phyloP scores from a whole-genome alignment of 805 yeast species.

The Yamadazyma olivae region DNA sequence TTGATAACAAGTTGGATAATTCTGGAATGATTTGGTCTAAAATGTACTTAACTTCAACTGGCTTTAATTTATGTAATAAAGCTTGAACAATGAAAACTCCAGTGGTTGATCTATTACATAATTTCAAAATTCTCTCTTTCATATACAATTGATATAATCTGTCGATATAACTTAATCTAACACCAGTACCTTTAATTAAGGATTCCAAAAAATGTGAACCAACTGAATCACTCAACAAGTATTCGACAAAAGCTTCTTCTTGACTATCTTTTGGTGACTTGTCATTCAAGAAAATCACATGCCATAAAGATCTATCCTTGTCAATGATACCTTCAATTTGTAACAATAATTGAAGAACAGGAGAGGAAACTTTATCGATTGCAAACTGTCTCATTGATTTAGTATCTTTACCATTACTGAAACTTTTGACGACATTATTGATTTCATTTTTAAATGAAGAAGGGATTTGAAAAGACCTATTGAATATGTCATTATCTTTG shows the following conservation, averaged over 20 bases:
- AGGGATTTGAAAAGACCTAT: slow-evolving; percentile 67
- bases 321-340: slow-evolving; percentile 81
- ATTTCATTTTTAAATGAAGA: slow-evolving; percentile 61
- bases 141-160: slow-evolving; percentile 70
- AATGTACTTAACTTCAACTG: slow-evolving; percentile 58
- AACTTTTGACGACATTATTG: slow-evolving; percentile 42
- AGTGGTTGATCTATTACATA: slow-evolving; percentile 78
- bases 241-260: slow-evolving; percentile 81
- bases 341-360: slow-evolving; percentile 75
- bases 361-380: slow-evolving; percentile 79
- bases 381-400: slow-evolving; percentile 64
- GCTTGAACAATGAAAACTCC: slow-evolving; percentile 80
- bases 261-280: slow-evolving; percentile 50
- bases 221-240: slow-evolving; percentile 79
- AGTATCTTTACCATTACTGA: slow-evolving; percentile 35
- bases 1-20: slow-evolving; percentile 50
- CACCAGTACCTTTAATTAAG: slow-evolving; percentile 57
- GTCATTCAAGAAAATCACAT: slow-evolving; percentile 52
- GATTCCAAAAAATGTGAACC: slow-evolving; percentile 90
- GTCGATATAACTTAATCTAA: slow-evolving; percentile 63
- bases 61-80: slow-evolving; percentile 60
- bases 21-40: slow-evolving; percentile 66
- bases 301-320: slow-evolving; percentile 70
- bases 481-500: slow-evolving; percentile 71
- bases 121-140: slow-evolving; percentile 66